phyloP scores from a whole-genome alignment of 129 eudicot genomes.

The Deinandra increscens region DNA sequence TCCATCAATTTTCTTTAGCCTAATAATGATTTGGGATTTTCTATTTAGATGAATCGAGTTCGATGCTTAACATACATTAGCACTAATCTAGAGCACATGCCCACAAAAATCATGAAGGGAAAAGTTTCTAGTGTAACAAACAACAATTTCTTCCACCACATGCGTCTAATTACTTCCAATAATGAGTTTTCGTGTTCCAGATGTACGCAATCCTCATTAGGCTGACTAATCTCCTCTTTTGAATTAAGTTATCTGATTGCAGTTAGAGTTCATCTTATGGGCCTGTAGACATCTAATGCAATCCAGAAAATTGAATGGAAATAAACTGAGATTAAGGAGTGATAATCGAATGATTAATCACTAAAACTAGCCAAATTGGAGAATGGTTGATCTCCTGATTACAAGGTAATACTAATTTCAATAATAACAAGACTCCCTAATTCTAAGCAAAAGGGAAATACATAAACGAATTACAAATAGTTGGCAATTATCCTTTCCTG shows the following conservation, averaged over 20 bases:
- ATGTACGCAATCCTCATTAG: background rate
- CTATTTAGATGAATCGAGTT: background rate
- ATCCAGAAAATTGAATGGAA: too few relatives aligned
- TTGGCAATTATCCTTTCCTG: too few relatives aligned
- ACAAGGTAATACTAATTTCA: too few relatives aligned
- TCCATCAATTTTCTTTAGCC: conserved; percentile 4
- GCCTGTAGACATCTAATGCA: background rate
- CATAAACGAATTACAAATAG: too few relatives aligned
- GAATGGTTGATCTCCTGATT: too few relatives aligned
- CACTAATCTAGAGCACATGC: background rate
- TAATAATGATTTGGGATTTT: conserved; percentile 1
- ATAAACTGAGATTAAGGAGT: too few relatives aligned
- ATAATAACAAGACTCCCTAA: too few relatives aligned
- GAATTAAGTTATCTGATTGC: background rate
- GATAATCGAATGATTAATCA: too few relatives aligned
- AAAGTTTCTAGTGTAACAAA: conserved; percentile 2
- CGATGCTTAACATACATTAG: background rate
- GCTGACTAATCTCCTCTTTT: conserved; percentile 10
- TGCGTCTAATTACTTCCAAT: background rate
- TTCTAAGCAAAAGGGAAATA: too few relatives aligned
- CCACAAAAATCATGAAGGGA: background rate
- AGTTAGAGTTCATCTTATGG: background rate
- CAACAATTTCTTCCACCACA: background rate
- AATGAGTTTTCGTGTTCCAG: conserved; percentile 5
- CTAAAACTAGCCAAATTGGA: too few relatives aligned